Conservation (phyloP, 2,329 filamentous ascomycete genomes). For the Fusarium subglutinans region DNA sequence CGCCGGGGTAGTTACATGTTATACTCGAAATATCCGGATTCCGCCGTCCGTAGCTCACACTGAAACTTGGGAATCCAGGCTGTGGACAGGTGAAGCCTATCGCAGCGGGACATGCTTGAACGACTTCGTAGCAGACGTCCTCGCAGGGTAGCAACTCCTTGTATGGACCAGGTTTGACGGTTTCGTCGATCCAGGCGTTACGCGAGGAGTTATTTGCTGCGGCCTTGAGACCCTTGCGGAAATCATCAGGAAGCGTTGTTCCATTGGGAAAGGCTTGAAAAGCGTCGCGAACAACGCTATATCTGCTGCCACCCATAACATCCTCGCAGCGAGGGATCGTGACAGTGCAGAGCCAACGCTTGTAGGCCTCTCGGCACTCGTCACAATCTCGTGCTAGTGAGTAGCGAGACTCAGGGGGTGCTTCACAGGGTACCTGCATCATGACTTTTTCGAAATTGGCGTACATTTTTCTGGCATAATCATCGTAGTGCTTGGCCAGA, state of each 20-base stretch:
- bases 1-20: conserved; percentile 52
- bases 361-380: conserved; percentile 84
- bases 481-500: conserved; percentile 80
- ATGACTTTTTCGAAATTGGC: conserved; percentile 83
- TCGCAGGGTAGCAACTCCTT: conserved; percentile 91
- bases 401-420: conserved; percentile 76
- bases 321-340: conserved; percentile 93
- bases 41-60: conserved; percentile 49
- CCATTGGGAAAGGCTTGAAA: conserved; percentile 76
- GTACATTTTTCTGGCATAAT: conserved; percentile 75
- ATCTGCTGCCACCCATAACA: conserved; percentile 65
- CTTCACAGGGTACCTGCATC: conserved; percentile 86
- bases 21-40: conserved; percentile 36
- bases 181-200: conserved; percentile 75
- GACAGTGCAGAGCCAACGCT: conserved; percentile 93
- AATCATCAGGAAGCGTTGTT: conserved; percentile 56
- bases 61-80: conserved; percentile 46
- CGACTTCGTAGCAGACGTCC: conserved; percentile 86
- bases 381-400: conserved; percentile 80
- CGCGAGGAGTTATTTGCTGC: conserved; percentile 62
- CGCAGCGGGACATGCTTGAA: conserved; percentile 82
- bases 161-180: conserved; percentile 85
- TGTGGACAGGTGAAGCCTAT: conserved; percentile 81
- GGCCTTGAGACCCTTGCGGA: conserved; percentile 35
- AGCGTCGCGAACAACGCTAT: conserved; percentile 71